phyloP scores from a whole-genome alignment of 139 green algal genomes.

The Mesotaenium endlicherianum region DNA sequence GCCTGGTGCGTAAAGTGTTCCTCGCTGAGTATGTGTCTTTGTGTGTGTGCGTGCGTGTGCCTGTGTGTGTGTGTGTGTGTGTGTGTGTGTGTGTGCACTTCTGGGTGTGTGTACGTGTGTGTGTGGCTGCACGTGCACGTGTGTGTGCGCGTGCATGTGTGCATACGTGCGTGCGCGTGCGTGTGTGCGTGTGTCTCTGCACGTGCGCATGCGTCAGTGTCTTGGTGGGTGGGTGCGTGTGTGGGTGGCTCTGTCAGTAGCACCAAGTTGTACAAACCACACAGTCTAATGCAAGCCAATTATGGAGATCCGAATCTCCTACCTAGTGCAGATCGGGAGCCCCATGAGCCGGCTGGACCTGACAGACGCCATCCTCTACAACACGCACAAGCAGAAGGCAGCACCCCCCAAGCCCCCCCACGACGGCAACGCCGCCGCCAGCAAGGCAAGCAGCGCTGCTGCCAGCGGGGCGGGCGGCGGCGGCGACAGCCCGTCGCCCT shows the following conservation, averaged over 20 bases:
- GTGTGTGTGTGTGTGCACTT: background rate
- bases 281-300: no score
- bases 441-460: no score
- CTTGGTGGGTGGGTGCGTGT: background rate
- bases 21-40: background rate
- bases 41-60: slow-evolving; percentile 3
- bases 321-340: background rate
- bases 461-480: background rate
- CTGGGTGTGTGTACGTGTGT: background rate
- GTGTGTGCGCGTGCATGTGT: slow-evolving; percentile 2
- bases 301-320: no score
- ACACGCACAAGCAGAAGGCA: background rate
- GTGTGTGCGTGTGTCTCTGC: slow-evolving; percentile 10
- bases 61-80: background rate
- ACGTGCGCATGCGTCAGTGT: background rate
- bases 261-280: no score
- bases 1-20: background rate
- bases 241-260: no score
- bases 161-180: background rate
- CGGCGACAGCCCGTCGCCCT: background rate
- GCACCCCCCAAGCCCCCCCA: no score
- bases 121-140: background rate
- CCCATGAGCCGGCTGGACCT: slow-evolving; percentile 24
- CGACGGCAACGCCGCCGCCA: no score
- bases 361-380: slow-evolving; percentile 16